Evolutionary conservation across 1,284 basidiomycete genomes (phyloP).

Genomic region (Sporisorium reilianum): DNA sequence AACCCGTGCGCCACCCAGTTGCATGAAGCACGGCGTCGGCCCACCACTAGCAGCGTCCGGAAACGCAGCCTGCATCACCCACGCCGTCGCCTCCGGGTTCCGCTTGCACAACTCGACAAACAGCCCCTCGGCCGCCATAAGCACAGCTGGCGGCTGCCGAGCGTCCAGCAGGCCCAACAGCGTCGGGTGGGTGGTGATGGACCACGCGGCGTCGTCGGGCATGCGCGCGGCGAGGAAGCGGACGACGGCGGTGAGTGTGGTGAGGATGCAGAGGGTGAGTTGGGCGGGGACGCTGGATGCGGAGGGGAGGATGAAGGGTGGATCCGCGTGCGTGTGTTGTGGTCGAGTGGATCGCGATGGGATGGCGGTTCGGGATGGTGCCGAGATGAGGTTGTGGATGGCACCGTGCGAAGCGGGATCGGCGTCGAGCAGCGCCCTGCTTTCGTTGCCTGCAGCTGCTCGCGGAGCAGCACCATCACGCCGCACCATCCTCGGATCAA

Average conservation of each 20-base stretch:
- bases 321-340: slow-evolving; percentile 3
- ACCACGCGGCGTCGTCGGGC: slow-evolving; percentile 36
- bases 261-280: slow-evolving; percentile 32
- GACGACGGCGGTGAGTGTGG: slow-evolving; percentile 22
- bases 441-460: neutral
- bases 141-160: slow-evolving; percentile 25
- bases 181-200: slow-evolving; percentile 25
- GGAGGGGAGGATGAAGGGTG: slow-evolving; percentile 36
- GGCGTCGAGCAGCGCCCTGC: slow-evolving; percentile 3
- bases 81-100: slow-evolving; percentile 23
- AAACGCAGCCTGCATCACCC: slow-evolving; percentile 25
- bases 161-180: slow-evolving; percentile 24
- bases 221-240: slow-evolving; percentile 17
- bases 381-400: slow-evolving; percentile 7
- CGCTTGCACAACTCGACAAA: slow-evolving; percentile 17
- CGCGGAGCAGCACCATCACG: neutral
- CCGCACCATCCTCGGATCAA: slow-evolving; percentile 18
- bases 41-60: neutral
- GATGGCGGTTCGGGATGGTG: neutral
- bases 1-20: slow-evolving; percentile 1
- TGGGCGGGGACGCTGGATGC: slow-evolving; percentile 19
- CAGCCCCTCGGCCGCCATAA: slow-evolving; percentile 17
- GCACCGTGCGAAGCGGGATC: neutral
- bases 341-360: neutral
- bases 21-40: slow-evolving; percentile 40